Conservation (phyloP, 1,139 yeast species). For the Blastobotrys niveus region DNA sequence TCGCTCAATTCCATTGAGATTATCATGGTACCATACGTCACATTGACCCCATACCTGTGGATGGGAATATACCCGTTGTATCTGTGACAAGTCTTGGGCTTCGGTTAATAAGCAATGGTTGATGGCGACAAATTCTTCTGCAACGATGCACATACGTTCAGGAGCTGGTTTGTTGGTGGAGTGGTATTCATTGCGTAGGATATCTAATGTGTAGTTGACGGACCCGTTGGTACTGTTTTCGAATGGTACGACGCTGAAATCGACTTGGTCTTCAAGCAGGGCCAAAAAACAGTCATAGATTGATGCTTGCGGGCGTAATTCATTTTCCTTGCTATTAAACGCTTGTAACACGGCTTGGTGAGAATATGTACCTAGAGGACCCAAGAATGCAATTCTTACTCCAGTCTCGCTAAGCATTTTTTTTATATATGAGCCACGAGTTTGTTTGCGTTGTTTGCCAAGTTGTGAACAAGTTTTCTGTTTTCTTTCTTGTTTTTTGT, state of each 20-base stretch:
- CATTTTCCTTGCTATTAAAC: constrained; percentile 42
- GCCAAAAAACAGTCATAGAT: constrained; percentile 54
- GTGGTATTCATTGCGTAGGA: constrained; percentile 61
- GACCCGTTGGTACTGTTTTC: constrained; percentile 96
- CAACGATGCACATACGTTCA: constrained; percentile 40
- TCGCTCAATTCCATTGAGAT: constrained; percentile 26
- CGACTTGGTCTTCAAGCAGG: constrained; percentile 43
- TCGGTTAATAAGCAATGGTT: constrained; percentile 64
- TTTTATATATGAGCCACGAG: neutral
- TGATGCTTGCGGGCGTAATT: constrained; percentile 25
- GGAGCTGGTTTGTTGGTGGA: constrained; percentile 4
- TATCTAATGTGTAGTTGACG: constrained; percentile 78
- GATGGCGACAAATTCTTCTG: constrained; percentile 76
- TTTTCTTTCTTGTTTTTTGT: neutral
- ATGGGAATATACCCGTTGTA: constrained; percentile 69
- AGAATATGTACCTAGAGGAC: constrained; percentile 88
- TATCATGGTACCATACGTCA: constrained; percentile 44
- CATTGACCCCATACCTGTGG: constrained; percentile 99
- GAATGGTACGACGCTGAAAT: constrained; percentile 79
- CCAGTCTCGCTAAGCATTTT: constrained; percentile 10
- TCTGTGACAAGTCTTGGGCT: constrained; percentile 39
- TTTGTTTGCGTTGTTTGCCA: neutral
- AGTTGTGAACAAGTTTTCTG: neutral
- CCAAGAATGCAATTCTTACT: constrained; percentile 58
- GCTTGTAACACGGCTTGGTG: constrained; percentile 84